phyloP scores from a whole-genome alignment of 805 yeast genomes.

The Schwanniomyces vanrijiae region DNA sequence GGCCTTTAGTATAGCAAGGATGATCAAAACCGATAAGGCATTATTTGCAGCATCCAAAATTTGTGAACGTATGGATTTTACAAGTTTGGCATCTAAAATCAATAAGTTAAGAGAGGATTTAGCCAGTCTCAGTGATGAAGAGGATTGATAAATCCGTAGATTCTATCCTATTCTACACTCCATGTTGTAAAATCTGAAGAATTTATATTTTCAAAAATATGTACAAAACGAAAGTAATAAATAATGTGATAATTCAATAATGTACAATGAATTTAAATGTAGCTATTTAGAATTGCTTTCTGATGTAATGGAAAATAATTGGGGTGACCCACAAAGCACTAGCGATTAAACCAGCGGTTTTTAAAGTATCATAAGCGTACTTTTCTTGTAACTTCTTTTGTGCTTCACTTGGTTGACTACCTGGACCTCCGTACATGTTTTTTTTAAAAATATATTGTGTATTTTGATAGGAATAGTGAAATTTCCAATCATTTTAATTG shows the following conservation, averaged over 20 bases:
- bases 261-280: background rate
- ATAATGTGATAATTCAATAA: background rate
- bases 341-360: slow-evolving; percentile 61
- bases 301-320: slow-evolving; percentile 53
- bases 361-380: slow-evolving; percentile 58
- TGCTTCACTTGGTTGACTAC: slow-evolving; percentile 54
- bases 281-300: slow-evolving; percentile 40
- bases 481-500: background rate
- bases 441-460: background rate
- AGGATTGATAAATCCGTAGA: slow-evolving; percentile 1
- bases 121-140: slow-evolving; percentile 17
- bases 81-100: slow-evolving; percentile 36
- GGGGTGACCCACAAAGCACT: slow-evolving; percentile 64
- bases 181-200: background rate
- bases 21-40: slow-evolving; percentile 75
- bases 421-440: slow-evolving; percentile 51
- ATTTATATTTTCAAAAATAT: slow-evolving; percentile 1
- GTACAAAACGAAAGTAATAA: slow-evolving; percentile 2
- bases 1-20: slow-evolving; percentile 67
- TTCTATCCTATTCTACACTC: background rate
- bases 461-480: background rate
- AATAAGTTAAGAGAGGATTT: slow-evolving; percentile 38
- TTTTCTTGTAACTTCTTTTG: slow-evolving; percentile 67
- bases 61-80: slow-evolving; percentile 60
- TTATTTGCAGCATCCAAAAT: slow-evolving; percentile 81